Conservation (phyloP, 2,329 filamentous ascomycete species). For the Colletotrichum liriopes region DNA sequence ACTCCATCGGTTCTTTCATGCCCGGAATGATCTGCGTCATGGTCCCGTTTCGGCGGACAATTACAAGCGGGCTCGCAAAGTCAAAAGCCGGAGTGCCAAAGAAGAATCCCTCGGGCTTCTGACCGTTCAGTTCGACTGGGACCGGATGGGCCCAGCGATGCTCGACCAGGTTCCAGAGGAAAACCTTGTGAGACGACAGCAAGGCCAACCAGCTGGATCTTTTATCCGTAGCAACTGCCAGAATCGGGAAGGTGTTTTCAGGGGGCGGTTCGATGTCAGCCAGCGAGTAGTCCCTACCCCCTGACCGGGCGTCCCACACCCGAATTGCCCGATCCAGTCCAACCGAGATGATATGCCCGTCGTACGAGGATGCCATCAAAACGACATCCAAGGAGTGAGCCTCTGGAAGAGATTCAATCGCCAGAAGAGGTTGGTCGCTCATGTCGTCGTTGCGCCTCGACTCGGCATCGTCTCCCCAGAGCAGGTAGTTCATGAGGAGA, state of each 20-base stretch:
- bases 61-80: constrained; percentile 65
- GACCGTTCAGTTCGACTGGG: constrained; percentile 69
- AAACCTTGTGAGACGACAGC: constrained; percentile 70
- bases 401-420: constrained; percentile 71
- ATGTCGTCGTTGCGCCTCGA: constrained; percentile 62
- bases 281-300: constrained; percentile 59
- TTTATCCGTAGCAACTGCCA: constrained; percentile 76
- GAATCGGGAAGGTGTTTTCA: constrained; percentile 70
- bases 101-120: constrained; percentile 75
- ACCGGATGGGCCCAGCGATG: constrained; percentile 70
- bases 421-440: constrained; percentile 67
- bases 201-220: constrained; percentile 77
- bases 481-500: constrained; percentile 80
- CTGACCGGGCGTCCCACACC: constrained; percentile 74
- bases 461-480: constrained; percentile 74
- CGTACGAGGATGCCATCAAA: constrained; percentile 73
- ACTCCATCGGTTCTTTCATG: constrained; percentile 58
- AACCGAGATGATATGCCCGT: constrained; percentile 78
- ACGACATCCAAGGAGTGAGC: constrained; percentile 81
- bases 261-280: constrained; percentile 58
- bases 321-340: constrained; percentile 79
- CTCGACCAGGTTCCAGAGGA: constrained; percentile 75
- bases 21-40: constrained; percentile 72
- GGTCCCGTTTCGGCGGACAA: constrained; percentile 76
- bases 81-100: constrained; percentile 65